Evolutionary conservation across 1,139 yeast species (phyloP).

Genomic region (Saccharomyces hybrid): DNA sequence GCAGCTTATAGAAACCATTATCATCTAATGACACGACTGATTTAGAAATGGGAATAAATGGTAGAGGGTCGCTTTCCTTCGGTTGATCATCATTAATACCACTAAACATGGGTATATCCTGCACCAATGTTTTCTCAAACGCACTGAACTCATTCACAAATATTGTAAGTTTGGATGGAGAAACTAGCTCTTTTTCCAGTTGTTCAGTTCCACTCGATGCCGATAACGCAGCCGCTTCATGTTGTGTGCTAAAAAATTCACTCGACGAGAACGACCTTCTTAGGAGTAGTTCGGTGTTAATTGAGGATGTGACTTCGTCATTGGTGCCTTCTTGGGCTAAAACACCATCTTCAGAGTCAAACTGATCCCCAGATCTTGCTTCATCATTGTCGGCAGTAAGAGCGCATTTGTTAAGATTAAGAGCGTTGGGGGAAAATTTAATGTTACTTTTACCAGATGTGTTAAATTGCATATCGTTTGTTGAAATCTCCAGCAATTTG

Average conservation of each 20-base stretch:
- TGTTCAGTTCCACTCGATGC: neutral
- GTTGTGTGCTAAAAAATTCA: neutral
- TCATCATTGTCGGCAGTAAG: neutral
- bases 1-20: constrained; percentile 56
- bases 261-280: neutral
- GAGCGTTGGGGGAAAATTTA: neutral
- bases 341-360: neutral
- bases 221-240: neutral
- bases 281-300: neutral
- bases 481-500: neutral
- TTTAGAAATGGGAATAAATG: constrained; percentile 50
- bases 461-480: neutral
- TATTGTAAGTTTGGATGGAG: constrained; percentile 57
- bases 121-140: constrained; percentile 47
- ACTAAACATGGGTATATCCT: constrained; percentile 46
- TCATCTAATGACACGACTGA: constrained; percentile 55
- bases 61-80: constrained; percentile 28
- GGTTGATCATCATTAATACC: constrained; percentile 34
- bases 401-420: neutral
- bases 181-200: constrained; percentile 11
- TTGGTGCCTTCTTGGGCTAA: neutral
- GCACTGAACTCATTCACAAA: constrained; percentile 47
- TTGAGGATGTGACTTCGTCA: neutral
- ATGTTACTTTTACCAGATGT: neutral
- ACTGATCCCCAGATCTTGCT: neutral